Evolutionary conservation across 225 moss, liverwort and hornwort genomes (phyloP).

Genomic region (Bryoerythrophyllum caledonicum): DNA sequence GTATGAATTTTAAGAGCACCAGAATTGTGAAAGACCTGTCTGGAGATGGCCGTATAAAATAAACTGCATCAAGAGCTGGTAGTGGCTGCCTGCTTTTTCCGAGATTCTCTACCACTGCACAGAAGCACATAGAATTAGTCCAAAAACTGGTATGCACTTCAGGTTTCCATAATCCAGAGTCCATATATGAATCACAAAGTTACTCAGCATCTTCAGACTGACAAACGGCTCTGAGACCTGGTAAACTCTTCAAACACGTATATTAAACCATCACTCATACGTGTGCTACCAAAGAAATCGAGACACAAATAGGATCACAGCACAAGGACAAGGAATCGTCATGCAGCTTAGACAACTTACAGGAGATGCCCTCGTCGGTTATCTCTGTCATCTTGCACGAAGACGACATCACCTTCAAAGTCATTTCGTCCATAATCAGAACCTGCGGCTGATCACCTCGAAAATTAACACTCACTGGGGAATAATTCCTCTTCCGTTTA

Average conservation of each 20-base stretch:
- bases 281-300: too few species aligned
- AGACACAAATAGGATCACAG: background rate
- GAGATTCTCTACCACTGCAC: constrained; percentile 86
- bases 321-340: background rate
- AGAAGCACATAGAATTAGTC: background rate
- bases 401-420: constrained; percentile 91
- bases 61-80: constrained; percentile 86
- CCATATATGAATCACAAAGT: too few species aligned
- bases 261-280: too few species aligned
- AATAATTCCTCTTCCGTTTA: background rate
- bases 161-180: constrained; percentile 5
- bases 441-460: constrained; percentile 56
- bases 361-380: constrained; percentile 96
- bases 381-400: constrained; percentile 93
- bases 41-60: constrained; percentile 76
- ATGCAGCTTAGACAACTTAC: constrained; percentile 36
- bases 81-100: constrained; percentile 84
- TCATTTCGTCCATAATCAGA: constrained; percentile 91
- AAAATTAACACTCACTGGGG: background rate
- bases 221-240: too few species aligned
- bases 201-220: too few species aligned
- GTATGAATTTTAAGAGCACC: background rate
- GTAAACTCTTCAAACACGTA: constrained; percentile 1
- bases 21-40: constrained; percentile 54
- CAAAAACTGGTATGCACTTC: background rate